Conservation (phyloP, 140 eudicot species). For the Ambrosia hybrid region DNA sequence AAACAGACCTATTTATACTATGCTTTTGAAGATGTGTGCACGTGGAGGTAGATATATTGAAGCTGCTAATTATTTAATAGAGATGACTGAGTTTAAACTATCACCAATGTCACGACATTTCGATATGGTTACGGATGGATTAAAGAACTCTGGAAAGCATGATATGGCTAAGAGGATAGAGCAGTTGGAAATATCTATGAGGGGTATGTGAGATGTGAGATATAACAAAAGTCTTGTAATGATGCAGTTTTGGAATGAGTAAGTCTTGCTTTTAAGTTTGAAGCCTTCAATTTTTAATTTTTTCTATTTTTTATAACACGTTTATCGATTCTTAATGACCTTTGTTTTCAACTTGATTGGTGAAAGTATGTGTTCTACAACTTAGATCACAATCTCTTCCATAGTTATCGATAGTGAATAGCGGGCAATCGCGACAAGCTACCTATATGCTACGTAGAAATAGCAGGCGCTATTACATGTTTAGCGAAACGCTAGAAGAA, state of each 20-base stretch:
- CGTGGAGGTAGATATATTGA: constrained; percentile 88
- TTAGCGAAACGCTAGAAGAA: no score
- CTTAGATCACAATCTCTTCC: no score
- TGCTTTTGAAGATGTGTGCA: constrained; percentile 77
- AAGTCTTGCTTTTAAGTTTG: constrained; percentile 4
- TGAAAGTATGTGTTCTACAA: not conserved
- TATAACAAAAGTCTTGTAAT: constrained; percentile 11
- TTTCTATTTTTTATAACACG: not conserved
- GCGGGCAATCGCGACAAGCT: no score
- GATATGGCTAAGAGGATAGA: constrained; percentile 86
- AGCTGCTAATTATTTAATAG: constrained; percentile 87
- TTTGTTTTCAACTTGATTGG: not conserved
- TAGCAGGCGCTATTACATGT: no score
- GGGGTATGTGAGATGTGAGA: constrained; percentile 64
- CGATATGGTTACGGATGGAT: constrained; percentile 95
- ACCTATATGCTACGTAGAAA: no score
- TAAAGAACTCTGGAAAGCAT: constrained; percentile 89
- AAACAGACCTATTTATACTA: constrained; percentile 82
- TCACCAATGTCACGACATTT: constrained; percentile 69
- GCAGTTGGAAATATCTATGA: constrained; percentile 77
- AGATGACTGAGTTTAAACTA: constrained; percentile 79
- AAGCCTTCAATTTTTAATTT: not conserved
- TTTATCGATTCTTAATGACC: not conserved
- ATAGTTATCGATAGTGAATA: no score
- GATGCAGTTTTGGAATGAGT: constrained; percentile 2